phyloP scores from a whole-genome alignment of 805 yeast genomes.

The Maudiozyma saulgeensis region DNA sequence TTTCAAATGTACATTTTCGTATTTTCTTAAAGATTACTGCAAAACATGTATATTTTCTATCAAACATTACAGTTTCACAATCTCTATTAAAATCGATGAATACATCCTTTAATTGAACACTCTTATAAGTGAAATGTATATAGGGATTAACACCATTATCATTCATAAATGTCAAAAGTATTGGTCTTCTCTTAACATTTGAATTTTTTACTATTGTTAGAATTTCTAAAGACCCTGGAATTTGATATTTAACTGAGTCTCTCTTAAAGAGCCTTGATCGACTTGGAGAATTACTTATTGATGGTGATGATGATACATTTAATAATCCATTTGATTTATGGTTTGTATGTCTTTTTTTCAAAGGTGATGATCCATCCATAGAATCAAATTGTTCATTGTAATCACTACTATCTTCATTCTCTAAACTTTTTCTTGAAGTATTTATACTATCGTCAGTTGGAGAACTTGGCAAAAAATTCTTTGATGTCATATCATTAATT shows the following conservation, averaged over 20 bases:
- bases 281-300: neutral
- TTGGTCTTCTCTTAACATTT: conserved; percentile 3
- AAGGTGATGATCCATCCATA: conserved; percentile 7
- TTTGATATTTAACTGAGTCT: conserved; percentile 1
- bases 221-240: conserved; percentile 7
- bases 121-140: conserved; percentile 10
- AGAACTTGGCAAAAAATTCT: conserved; percentile 10
- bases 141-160: conserved; percentile 8
- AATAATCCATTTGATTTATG: conserved; percentile 7
- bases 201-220: neutral
- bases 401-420: neutral
- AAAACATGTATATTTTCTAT: conserved; percentile 8
- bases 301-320: conserved; percentile 9
- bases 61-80: conserved; percentile 13
- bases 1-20: conserved; percentile 6
- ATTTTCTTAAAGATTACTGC: conserved; percentile 12
- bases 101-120: conserved; percentile 8
- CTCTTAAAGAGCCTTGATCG: neutral
- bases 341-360: conserved; percentile 1
- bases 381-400: conserved; percentile 6
- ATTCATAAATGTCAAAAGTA: conserved; percentile 8
- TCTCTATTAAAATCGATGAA: conserved; percentile 13
- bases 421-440: neutral
- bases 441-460: neutral
- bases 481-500: conserved; percentile 6